These are phyloP conservation scores for Neckera pumila DNA, from an alignment of 225 moss, liverwort and hornwort species.

Conservation along the genomic window DNA sequence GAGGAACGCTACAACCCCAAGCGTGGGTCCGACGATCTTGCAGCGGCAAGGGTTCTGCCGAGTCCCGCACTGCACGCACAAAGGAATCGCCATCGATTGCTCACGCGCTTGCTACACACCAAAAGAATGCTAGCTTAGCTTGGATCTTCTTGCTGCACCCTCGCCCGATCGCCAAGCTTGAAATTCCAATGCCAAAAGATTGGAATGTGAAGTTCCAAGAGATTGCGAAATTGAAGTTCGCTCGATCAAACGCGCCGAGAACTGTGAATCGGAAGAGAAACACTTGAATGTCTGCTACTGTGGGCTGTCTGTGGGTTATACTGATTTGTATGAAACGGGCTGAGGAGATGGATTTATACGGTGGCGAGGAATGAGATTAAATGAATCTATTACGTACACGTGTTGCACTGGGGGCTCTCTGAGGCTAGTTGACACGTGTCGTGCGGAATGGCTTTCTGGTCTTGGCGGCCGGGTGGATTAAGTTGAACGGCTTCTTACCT, in stretches of 20 bases:
- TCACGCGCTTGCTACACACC: neutral
- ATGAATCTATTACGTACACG: neutral
- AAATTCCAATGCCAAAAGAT: neutral
- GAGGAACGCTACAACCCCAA: conserved; percentile 23
- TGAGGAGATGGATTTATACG: too few species aligned
- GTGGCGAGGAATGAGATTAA: too few species aligned
- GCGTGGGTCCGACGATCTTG: conserved; percentile 39
- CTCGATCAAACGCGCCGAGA: neutral
- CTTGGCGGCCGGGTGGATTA: neutral
- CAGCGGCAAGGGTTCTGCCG: conserved; percentile 53
- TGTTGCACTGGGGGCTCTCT: neutral
- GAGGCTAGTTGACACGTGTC: neutral
- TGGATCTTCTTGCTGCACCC: neutral
- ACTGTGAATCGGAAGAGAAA: neutral
- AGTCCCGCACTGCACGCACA: conserved; percentile 60
- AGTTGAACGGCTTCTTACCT: neutral
- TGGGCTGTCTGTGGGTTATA: too few species aligned
- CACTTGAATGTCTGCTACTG: neutral
- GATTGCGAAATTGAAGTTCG: neutral
- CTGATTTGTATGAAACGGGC: fast-evolving
- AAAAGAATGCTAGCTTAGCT: neutral
- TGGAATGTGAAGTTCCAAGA: neutral
- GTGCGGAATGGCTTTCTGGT: neutral
- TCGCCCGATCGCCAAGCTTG: neutral
- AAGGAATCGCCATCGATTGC: conserved; percentile 33